Evolutionary conservation across 345 rosid genomes (phyloP).

Genomic region (Murraya paniculata): DNA sequence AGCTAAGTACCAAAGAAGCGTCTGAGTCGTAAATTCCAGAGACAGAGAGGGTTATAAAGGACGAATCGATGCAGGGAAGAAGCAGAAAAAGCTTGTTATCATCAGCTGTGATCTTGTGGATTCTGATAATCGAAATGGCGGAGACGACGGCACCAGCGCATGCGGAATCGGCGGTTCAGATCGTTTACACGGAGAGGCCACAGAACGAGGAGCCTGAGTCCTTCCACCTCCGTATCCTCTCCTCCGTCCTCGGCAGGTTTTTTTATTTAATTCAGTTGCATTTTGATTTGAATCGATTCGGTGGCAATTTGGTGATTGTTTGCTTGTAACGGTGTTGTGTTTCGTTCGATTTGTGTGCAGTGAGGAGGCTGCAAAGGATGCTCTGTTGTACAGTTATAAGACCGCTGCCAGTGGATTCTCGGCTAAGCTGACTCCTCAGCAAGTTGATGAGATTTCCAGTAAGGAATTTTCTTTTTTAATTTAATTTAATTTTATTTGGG

Average conservation of each 20-base stretch:
- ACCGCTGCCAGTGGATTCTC: slow-evolving; percentile 87
- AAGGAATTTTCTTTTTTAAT: too few relatives aligned
- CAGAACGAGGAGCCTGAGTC: slow-evolving; percentile 59
- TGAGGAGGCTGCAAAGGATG: slow-evolving; percentile 79
- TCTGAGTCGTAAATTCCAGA: not conserved
- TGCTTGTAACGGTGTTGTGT: not conserved
- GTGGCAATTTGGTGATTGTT: not conserved
- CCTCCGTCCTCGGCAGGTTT: slow-evolving; percentile 81
- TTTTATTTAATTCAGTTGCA: not conserved
- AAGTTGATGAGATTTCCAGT: slow-evolving; percentile 60
- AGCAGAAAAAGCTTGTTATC: not conserved
- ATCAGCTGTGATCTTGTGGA: not conserved
- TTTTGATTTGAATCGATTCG: not conserved
- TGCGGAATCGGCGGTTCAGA: slow-evolving; percentile 51
- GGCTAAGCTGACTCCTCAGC: slow-evolving; percentile 81
- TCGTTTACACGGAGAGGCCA: slow-evolving; percentile 71
- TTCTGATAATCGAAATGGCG: slow-evolving; percentile 38
- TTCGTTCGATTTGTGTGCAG: slow-evolving; percentile 23
- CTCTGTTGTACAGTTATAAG: slow-evolving; percentile 78
- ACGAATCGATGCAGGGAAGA: not conserved
- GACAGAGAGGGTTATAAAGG: too few relatives aligned
- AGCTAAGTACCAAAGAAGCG: not conserved
- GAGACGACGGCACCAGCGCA: slow-evolving; percentile 25
- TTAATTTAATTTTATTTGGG: too few relatives aligned
- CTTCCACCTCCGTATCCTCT: slow-evolving; percentile 68